Evolutionary conservation across 2,329 filamentous ascomycete genomes (phyloP).

Genomic region (Apiospora hydei): DNA sequence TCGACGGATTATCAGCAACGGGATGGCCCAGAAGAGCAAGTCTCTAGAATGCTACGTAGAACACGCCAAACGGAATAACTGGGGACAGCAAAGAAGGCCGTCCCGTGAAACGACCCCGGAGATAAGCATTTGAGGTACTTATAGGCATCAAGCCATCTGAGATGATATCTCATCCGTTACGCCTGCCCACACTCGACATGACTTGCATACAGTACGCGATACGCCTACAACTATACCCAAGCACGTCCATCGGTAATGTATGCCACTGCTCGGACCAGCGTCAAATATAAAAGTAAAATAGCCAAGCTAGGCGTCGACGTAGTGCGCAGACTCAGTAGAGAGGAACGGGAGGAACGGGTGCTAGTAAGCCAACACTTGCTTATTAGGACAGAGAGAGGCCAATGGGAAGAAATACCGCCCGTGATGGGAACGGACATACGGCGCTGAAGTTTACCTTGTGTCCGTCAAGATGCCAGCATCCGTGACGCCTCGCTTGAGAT

Average conservation of each 20-base stretch:
- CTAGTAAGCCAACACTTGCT: neutral
- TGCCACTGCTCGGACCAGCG: neutral
- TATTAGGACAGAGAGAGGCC: neutral
- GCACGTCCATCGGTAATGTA: too few species aligned
- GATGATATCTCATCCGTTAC: neutral
- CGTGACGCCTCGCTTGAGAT: slow-evolving; percentile 5
- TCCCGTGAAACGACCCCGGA: slow-evolving; percentile 8
- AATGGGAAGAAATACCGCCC: slow-evolving; percentile 13
- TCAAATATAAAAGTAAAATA: neutral
- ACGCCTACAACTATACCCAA: neutral
- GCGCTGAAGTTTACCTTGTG: slow-evolving; percentile 6
- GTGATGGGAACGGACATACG: slow-evolving; percentile 8
- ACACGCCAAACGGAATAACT: slow-evolving; percentile 1
- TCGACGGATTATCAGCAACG: slow-evolving; percentile 20
- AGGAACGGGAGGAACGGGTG: neutral
- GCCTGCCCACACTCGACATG: neutral
- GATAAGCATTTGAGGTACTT: neutral
- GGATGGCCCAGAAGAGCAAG: slow-evolving; percentile 16
- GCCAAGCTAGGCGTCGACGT: neutral
- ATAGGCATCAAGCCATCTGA: neutral
- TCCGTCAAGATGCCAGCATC: neutral
- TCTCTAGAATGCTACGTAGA: slow-evolving; percentile 13
- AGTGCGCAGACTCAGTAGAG: neutral
- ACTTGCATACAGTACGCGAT: neutral
- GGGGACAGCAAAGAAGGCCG: neutral